These are phyloP conservation scores for Pseudogymnoascus sp. DNA, from an alignment of 2,329 filamentous ascomycete species.

Conservation along the genomic window DNA sequence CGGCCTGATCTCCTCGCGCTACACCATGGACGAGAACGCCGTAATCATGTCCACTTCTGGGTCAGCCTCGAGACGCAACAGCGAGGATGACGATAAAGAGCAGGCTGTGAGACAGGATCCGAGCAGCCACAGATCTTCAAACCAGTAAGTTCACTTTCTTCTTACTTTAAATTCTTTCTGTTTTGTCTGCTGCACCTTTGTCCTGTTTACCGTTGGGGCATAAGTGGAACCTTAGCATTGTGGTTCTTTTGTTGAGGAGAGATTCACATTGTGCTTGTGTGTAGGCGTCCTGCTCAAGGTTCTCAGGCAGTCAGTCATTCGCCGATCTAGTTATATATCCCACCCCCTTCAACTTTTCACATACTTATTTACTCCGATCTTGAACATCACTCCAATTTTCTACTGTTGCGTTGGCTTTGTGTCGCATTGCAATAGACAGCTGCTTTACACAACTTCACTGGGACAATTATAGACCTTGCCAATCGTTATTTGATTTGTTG, in stretches of 20 bases:
- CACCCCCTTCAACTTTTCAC: constrained; percentile 2
- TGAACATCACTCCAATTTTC: background rate
- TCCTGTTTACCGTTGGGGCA: background rate
- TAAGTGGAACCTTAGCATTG: background rate
- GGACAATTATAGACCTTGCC: background rate
- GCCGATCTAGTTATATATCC: background rate
- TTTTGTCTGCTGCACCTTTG: background rate
- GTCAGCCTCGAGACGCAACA: constrained; percentile 84
- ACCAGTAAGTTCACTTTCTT: constrained; percentile 57
- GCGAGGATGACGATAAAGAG: constrained; percentile 83
- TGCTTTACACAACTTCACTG: background rate
- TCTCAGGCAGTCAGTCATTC: background rate
- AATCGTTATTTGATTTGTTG: constrained; percentile 12
- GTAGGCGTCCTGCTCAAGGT: too few relatives aligned
- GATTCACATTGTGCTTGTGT: background rate
- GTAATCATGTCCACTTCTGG: constrained; percentile 49
- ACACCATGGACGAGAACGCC: constrained; percentile 53
- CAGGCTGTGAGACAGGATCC: constrained; percentile 59
- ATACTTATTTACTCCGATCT: background rate
- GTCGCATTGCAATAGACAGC: background rate
- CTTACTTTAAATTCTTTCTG: background rate
- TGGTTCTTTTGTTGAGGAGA: background rate
- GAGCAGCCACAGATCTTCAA: constrained; percentile 63
- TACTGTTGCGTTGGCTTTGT: constrained; percentile 18
- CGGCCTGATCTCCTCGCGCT: constrained; percentile 49